phyloP scores from a whole-genome alignment of 2,329 filamentous ascomycete species.

The Beauveria caledonica region DNA sequence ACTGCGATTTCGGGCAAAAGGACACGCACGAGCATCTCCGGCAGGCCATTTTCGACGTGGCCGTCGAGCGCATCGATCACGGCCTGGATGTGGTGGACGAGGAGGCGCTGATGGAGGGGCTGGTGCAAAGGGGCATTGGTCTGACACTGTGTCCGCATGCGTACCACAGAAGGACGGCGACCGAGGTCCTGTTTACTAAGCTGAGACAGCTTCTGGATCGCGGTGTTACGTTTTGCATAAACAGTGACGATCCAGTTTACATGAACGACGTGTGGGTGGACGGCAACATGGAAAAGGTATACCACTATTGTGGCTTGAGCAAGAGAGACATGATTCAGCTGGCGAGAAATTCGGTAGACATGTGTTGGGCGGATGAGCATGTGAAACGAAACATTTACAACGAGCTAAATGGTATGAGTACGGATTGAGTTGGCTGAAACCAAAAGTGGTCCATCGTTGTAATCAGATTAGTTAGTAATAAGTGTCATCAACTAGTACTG shows the following conservation, averaged over 20 bases:
- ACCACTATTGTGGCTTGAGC: constrained; percentile 30
- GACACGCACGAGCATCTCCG: constrained; percentile 44
- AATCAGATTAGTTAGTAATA: too few relatives aligned
- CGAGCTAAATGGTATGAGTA: constrained; percentile 18
- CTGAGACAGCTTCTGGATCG: constrained; percentile 46
- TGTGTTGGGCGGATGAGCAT: constrained; percentile 35
- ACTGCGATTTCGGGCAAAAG: constrained; percentile 43
- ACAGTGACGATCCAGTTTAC: constrained; percentile 64
- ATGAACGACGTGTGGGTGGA: constrained; percentile 53
- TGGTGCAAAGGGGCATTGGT: constrained; percentile 48
- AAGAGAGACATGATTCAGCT: constrained; percentile 35
- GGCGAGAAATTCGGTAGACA: constrained; percentile 34
- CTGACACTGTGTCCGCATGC: constrained; percentile 57
- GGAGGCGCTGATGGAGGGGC: constrained; percentile 43
- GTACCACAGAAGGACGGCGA: constrained; percentile 16
- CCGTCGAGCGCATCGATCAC: constrained; percentile 62
- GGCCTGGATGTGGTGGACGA: constrained; percentile 58
- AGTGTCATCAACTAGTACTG: too few relatives aligned
- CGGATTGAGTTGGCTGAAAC: too few relatives aligned
- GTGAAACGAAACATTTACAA: constrained; percentile 25
- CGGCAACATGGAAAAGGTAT: constrained; percentile 36
- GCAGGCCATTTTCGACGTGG: constrained; percentile 51
- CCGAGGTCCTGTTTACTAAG: constrained; percentile 40
- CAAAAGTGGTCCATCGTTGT: too few relatives aligned
- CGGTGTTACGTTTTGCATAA: constrained; percentile 60